Evolutionary conservation across 2,329 filamentous ascomycete genomes (phyloP), one percentile per base, ranked within the genome.

Genomic region (Penicillium sp.): DNA sequence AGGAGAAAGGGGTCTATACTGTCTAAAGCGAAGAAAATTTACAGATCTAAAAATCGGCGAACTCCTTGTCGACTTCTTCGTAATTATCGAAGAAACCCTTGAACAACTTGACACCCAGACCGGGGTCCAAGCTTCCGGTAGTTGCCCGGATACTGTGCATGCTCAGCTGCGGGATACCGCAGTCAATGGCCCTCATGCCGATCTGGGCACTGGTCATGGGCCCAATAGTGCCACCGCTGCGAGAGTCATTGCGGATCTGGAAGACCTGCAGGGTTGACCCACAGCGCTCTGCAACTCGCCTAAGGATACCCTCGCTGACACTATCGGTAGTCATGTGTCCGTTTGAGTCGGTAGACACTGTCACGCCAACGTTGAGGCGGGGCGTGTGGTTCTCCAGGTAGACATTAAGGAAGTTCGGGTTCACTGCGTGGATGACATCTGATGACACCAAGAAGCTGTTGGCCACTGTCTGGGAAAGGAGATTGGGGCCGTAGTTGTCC

Each of bases 311-410:
- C 4, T 90, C 90, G 12, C 90, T 94, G 19, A 96, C 86, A 55
- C 88, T 86, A 71, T 97, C 93, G 3, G 93, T 97, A 4, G 93
- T 96, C 90, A 97, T 96, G 78, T 97, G 91, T 5, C 91, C 94
- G 70, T 97, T 97, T 51, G 87, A 86, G 75, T 97, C 93, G 23
- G 87, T 86, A 46, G 86, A 87, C 40, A 99, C 82, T 17, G 87
- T 85, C 33, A 97, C 83, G 37, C 94, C 94, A 33, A 94, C 86
- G 73, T 99, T 99, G 54, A 99, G 84, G 58, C 90, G 85, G 1
- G 94, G 93, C 2, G 90, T 82, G 77, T 99, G 94, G 67, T 90
- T 88, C 56, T 90, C 84, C 19, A 97, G 86, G 77, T 97, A 97
- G 29, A 84, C 86, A 63, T 82, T 82, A 0, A 91, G 79, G 80